Conservation (phyloP, 208 protist species). For the Trypanosomatidae sp. region DNA sequence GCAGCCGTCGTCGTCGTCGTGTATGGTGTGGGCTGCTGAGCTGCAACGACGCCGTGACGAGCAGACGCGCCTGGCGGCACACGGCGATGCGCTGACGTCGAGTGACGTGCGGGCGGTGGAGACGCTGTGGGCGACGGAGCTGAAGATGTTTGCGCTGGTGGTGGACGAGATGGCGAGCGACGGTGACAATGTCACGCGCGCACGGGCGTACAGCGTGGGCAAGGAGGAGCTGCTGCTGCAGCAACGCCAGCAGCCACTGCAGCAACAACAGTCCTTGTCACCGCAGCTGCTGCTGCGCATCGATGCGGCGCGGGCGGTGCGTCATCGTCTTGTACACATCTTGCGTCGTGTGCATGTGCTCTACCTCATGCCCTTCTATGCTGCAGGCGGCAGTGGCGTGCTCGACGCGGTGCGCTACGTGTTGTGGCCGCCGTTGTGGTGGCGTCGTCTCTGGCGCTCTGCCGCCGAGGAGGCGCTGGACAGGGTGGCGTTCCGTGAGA, state of each 20-base stretch:
- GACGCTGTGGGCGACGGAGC: conserved; percentile 19
- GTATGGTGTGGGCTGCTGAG: too few relatives aligned
- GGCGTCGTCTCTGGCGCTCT: conserved; percentile 1
- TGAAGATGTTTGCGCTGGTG: conserved; percentile 13
- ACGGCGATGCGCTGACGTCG: neutral
- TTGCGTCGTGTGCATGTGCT: conserved; percentile 12
- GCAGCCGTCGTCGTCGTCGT: too few relatives aligned
- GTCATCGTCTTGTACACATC: conserved; percentile 14
- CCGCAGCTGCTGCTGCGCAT: too few relatives aligned
- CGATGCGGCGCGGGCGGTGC: too few relatives aligned
- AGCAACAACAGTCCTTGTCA: too few relatives aligned
- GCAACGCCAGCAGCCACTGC: conserved; percentile 8
- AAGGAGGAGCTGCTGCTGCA: conserved; percentile 3
- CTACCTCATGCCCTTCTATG: conserved; percentile 11
- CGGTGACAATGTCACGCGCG: neutral
- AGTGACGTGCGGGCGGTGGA: conserved; percentile 5
- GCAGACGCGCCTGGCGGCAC: neutral
- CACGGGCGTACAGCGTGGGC: conserved; percentile 7
- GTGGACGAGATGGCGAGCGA: conserved; percentile 2
- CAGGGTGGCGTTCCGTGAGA: conserved; percentile 10
- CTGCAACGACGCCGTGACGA: neutral
- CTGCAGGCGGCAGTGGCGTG: neutral
- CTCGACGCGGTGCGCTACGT: neutral
- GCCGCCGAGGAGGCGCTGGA: conserved; percentile 4
- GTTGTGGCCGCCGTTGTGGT: conserved; percentile 2